A percentile compares a stretch with the other conserved stretches of the same genome.
Conservation (phyloP, 1,284 basidiomycete species). For the Microbotryomycetes sp. region DNA sequence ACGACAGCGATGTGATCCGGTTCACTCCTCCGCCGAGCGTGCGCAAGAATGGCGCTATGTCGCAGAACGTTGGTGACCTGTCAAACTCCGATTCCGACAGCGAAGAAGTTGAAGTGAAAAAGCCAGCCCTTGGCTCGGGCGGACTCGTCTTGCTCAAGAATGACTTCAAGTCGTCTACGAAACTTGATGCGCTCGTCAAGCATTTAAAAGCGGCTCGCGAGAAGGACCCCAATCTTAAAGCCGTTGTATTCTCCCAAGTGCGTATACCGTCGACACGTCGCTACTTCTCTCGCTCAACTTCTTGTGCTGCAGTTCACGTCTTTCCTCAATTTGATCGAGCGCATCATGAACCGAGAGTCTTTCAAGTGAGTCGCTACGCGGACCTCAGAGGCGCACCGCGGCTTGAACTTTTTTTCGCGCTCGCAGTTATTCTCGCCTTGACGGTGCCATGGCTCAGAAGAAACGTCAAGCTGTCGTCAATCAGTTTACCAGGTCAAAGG, state of each 20-base stretch:
- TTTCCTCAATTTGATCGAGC: conserved; percentile 38
- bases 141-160: conserved; percentile 12
- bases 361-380: conserved; percentile 10
- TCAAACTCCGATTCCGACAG: not conserved
- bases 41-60: not conserved
- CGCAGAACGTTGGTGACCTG: not conserved
- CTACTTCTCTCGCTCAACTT: too few species aligned
- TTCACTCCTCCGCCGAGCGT: not conserved
- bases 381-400: not conserved
- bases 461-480: conserved; percentile 67
- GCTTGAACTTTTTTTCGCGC: not conserved
- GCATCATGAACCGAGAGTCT: conserved; percentile 22
- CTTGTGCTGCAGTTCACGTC: conserved; percentile 42
- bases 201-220: conserved; percentile 11
- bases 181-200: conserved; percentile 34
- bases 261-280: not conserved
- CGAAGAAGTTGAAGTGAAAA: conserved; percentile 5
- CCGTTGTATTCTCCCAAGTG: conserved; percentile 75
- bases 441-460: conserved; percentile 84
- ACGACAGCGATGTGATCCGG: not conserved
- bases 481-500: conserved; percentile 64
- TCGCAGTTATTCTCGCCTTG: conserved; percentile 57
- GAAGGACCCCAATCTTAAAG: conserved; percentile 65
- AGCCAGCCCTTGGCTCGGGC: not conserved
- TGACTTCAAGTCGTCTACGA: conserved; percentile 38